Conservation (phyloP, 2,329 filamentous ascomycete species). For the Ophiostoma sp. region DNA sequence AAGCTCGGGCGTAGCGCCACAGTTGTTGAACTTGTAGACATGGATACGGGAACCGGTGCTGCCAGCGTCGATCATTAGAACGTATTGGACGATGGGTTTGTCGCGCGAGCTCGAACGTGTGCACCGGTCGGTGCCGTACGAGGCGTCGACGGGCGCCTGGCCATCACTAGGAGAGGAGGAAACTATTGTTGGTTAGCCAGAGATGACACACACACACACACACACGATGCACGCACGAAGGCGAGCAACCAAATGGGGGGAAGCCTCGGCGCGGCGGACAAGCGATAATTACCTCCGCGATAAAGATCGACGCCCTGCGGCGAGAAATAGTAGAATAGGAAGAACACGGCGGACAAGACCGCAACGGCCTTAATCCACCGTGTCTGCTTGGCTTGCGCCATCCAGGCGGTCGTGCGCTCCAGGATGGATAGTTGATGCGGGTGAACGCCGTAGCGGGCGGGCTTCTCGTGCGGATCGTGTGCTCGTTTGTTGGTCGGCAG, state of each 20-base stretch:
- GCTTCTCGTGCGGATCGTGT: slow-evolving; percentile 66
- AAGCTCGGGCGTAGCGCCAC: slow-evolving; percentile 88
- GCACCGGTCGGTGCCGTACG: slow-evolving; percentile 72
- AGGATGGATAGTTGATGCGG: slow-evolving; percentile 50
- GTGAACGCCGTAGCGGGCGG: slow-evolving; percentile 57
- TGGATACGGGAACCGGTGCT: slow-evolving; percentile 98
- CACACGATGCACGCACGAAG: background rate
- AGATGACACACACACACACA: background rate
- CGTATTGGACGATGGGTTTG: slow-evolving; percentile 95
- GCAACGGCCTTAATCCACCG: slow-evolving; percentile 66
- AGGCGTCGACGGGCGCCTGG: slow-evolving; percentile 59
- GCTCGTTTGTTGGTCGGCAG: slow-evolving; percentile 61
- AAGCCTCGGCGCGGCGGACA: background rate
- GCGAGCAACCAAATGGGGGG: background rate
- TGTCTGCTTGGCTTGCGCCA: slow-evolving; percentile 64
- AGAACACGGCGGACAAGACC: slow-evolving; percentile 59
- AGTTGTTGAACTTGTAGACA: slow-evolving; percentile 99
- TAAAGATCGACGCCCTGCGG: slow-evolving; percentile 59
- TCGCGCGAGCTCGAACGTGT: slow-evolving; percentile 78
- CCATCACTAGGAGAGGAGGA: slow-evolving; percentile 40
- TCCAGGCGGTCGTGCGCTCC: slow-evolving; percentile 57
- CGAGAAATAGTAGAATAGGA: slow-evolving; percentile 64
- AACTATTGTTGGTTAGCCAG: slow-evolving; percentile 5
- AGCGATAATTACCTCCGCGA: slow-evolving; percentile 46
- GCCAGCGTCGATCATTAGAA: slow-evolving; percentile 97